Evolutionary conservation across 2,329 filamentous ascomycete genomes (phyloP), one percentile per base, ranked within the genome.

Genomic region (Cladosporium cucumerinum): DNA sequence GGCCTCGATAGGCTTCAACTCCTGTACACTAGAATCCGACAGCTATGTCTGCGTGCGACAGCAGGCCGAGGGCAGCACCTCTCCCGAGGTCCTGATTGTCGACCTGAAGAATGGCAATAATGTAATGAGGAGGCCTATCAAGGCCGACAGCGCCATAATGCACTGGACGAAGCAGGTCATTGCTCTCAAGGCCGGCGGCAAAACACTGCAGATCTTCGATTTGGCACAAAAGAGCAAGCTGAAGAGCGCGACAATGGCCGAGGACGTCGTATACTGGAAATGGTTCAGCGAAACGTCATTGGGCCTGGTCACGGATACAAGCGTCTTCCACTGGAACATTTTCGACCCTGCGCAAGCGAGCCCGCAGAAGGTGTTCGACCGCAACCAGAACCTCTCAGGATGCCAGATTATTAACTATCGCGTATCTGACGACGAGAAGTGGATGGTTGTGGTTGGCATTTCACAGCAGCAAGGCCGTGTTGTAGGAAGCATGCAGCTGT

Each of bases 361-460:
- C 68, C 92, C 93, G 2, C 86, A 92, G 70, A 97, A 99, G 84
- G 83, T 96, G 73, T 99, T 98, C 77, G 94, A 98, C 78, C 90
- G 95, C 74, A 95, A 97, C 76, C 85, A 89, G 71, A 97, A 97
- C 77, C 86, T 99, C 64, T 86, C 85, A 72, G 90, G 90, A 70
- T 96, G 92, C 80, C 95, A 99, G 87, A 99, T 99, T 79, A 99
- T 99, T 86, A 99, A 98, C 83, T 99, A 99, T 82, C 92, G 94
- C 72, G 91, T 96, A 72, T 97, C 94, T 79, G 87, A 89, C 69
- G 94, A 99, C 70, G 92, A 93, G 77, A 97, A 97, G 81, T 99
- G 95, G 95, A 96, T 96, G 89, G 93, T 96, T 32, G 89, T 97
- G 64, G 93, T 99, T 65, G 95, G 95, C 74, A 99, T 99, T 73